Conservation (phyloP, 768 basidiomycete species). For the Coprinopsis cinerea region DNA sequence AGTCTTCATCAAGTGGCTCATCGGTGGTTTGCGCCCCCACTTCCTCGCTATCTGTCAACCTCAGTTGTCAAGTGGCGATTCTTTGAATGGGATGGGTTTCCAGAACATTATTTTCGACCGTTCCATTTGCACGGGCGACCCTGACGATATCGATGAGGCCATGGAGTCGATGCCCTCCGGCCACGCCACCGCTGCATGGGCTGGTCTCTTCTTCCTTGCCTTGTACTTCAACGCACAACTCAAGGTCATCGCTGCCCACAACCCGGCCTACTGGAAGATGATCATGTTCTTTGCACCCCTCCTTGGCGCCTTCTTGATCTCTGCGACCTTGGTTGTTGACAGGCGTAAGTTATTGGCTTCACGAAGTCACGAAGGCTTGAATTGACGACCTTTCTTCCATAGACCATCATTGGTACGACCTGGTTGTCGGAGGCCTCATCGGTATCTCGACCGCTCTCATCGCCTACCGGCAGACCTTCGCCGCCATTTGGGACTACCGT, state of each 20-base stretch:
- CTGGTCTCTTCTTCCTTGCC: constrained; percentile 41
- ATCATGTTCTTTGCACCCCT: constrained; percentile 50
- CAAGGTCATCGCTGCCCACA: constrained; percentile 52
- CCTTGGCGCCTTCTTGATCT: constrained; percentile 49
- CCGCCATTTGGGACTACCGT: constrained; percentile 47
- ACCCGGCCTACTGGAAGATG: constrained; percentile 62
- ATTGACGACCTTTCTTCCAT: neutral
- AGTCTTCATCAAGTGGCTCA: constrained; percentile 54
- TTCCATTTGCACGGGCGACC: constrained; percentile 49
- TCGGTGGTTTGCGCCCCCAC: constrained; percentile 45
- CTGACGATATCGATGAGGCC: constrained; percentile 49
- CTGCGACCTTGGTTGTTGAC: constrained; percentile 51
- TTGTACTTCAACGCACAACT: constrained; percentile 50
- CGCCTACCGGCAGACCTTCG: constrained; percentile 52
- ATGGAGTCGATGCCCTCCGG: too few species aligned
- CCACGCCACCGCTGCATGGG: too few species aligned
- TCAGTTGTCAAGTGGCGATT: constrained; percentile 23
- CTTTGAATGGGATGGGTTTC: constrained; percentile 40
- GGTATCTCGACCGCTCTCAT: constrained; percentile 43
- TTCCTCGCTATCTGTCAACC: constrained; percentile 50
- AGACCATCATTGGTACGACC: constrained; percentile 57
- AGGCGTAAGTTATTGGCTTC: constrained; percentile 32
- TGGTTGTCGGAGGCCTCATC: constrained; percentile 46
- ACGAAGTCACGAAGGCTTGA: neutral
- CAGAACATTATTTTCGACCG: constrained; percentile 45